Percentiles rank a stretch among this genome's conserved stretches.
Evolutionary conservation across 805 yeast species (phyloP).

Genomic region (Priceomyces haplophilus): DNA sequence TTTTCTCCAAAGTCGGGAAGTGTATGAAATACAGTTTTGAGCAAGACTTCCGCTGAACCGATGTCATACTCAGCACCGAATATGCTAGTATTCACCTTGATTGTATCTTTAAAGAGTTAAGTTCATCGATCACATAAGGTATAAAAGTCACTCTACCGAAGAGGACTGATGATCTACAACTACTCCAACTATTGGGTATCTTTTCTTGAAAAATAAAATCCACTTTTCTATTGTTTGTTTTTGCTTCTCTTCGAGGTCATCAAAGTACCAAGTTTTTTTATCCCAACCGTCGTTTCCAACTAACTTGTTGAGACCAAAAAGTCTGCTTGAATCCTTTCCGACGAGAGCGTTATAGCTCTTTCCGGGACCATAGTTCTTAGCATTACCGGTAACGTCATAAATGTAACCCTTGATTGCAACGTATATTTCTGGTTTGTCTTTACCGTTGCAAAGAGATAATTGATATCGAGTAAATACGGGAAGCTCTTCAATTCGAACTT

Average conservation of each 20-base stretch:
- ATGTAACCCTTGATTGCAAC: slow-evolving; percentile 75
- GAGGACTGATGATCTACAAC: slow-evolving; percentile 28
- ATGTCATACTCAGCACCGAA: too few species aligned
- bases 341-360: slow-evolving; percentile 67
- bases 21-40: too few species aligned
- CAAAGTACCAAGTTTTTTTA: slow-evolving; percentile 44
- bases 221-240: slow-evolving; percentile 66
- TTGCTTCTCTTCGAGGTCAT: slow-evolving; percentile 58
- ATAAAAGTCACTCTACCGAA: too few species aligned
- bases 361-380: slow-evolving; percentile 72
- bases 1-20: too few species aligned
- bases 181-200: slow-evolving; percentile 37
- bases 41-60: too few species aligned
- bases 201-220: slow-evolving; percentile 58
- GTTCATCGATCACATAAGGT: too few species aligned
- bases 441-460: slow-evolving; percentile 33
- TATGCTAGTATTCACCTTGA: too few species aligned
- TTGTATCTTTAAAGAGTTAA: too few species aligned
- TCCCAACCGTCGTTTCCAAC: slow-evolving; percentile 8
- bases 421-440: slow-evolving; percentile 43
- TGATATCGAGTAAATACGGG: slow-evolving; percentile 34
- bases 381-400: slow-evolving; percentile 72
- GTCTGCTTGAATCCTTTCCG: slow-evolving; percentile 76
- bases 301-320: slow-evolving; percentile 62
- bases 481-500: slow-evolving; percentile 26